A percentile compares a stretch with the other conserved stretches of the same genome.
Conservation (phyloP, 495 filamentous ascomycete species). For the Aspergillus diversus region DNA sequence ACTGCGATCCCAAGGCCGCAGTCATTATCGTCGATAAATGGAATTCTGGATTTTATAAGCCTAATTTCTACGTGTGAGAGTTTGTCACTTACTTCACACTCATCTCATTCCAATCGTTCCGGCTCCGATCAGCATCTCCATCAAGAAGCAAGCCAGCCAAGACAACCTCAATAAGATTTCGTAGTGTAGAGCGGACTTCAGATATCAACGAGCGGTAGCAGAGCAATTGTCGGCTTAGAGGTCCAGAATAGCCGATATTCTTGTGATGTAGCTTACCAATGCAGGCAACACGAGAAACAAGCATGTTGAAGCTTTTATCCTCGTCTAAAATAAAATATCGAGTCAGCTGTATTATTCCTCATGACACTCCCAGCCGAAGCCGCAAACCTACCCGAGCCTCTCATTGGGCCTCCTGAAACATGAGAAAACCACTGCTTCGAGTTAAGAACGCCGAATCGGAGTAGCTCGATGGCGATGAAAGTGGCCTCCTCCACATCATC, state of each 20-base stretch:
- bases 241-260: constrained; percentile 89
- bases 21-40: constrained; percentile 82
- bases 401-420: constrained; percentile 62
- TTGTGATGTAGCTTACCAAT: constrained; percentile 81
- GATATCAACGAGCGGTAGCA: constrained; percentile 83
- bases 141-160: constrained; percentile 78
- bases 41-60: constrained; percentile 64
- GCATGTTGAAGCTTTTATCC: constrained; percentile 70
- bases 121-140: constrained; percentile 72
- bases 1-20: constrained; percentile 87
- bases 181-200: constrained; percentile 73
- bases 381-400: constrained; percentile 55
- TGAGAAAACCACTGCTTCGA: constrained; percentile 58
- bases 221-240: constrained; percentile 85
- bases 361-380: neutral
- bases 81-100: constrained; percentile 64
- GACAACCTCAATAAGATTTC: constrained; percentile 82
- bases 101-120: constrained; percentile 70
- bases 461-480: constrained; percentile 79
- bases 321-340: constrained; percentile 44
- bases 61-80: neutral
- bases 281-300: constrained; percentile 83
- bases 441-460: constrained; percentile 78
- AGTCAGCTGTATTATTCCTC: neutral
- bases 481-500: constrained; percentile 63